phyloP scores from a whole-genome alignment of 345 rosid species.

The Erucastrum elatum region DNA sequence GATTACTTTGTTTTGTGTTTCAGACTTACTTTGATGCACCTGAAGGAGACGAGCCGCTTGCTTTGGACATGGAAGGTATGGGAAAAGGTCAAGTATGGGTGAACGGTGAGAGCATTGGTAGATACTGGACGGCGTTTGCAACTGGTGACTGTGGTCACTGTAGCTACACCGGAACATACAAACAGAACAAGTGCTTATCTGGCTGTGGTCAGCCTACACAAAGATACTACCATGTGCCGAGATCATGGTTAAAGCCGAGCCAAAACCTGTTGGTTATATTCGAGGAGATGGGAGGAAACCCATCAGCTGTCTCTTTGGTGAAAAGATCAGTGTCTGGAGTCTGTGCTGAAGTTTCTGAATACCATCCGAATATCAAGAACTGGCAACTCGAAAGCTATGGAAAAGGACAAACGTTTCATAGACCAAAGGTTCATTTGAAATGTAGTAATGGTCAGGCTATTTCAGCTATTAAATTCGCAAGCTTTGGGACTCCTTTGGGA shows the following conservation, averaged over 20 bases:
- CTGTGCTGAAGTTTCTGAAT: constrained; percentile 89
- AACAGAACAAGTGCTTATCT: constrained; percentile 76
- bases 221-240: constrained; percentile 87
- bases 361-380: constrained; percentile 89
- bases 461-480: constrained; percentile 89
- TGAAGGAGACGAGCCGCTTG: constrained; percentile 86
- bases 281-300: constrained; percentile 97
- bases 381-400: constrained; percentile 99
- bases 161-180: constrained; percentile 71
- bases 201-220: constrained; percentile 99
- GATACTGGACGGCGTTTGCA: constrained; percentile 94
- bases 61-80: constrained; percentile 96
- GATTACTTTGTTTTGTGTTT: background rate
- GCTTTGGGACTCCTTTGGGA: constrained; percentile 96
- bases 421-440: constrained; percentile 83
- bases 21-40: constrained; percentile 90
- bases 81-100: constrained; percentile 99
- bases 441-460: constrained; percentile 81
- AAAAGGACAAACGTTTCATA: constrained; percentile 73
- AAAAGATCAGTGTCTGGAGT: constrained; percentile 77
- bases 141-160: constrained; percentile 76
- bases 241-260: constrained; percentile 85
- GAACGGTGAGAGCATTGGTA: constrained; percentile 88
- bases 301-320: constrained; percentile 68
- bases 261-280: constrained; percentile 79